A percentile compares a stretch with the other conserved stretches of the same genome.
Conservation (phyloP, 2,329 filamentous ascomycete species). For the Golovinomyces cichoracearum region DNA sequence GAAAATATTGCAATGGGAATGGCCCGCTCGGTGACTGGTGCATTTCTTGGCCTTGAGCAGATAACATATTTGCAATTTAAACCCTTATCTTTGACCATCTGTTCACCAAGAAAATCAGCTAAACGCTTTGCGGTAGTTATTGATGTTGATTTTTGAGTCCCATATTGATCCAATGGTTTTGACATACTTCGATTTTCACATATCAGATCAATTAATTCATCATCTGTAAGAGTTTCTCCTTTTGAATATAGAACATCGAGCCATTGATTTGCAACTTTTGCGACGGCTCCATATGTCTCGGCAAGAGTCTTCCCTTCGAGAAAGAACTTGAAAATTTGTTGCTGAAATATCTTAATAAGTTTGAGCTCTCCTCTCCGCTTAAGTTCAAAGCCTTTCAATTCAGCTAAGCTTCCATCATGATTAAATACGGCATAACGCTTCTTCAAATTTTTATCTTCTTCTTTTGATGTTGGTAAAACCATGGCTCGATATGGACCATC, state of each 20-base stretch:
- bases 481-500: slow-evolving; percentile 95
- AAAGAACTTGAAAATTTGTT: slow-evolving; percentile 99
- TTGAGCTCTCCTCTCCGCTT: slow-evolving; percentile 95
- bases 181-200: slow-evolving; percentile 97
- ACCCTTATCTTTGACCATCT: slow-evolving; percentile 98
- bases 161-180: slow-evolving; percentile 92
- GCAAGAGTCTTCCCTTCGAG: slow-evolving; percentile 65
- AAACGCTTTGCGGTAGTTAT: slow-evolving; percentile 91
- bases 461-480: slow-evolving; percentile 90
- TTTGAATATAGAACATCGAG: slow-evolving; percentile 79
- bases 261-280: slow-evolving; percentile 89
- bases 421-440: slow-evolving; percentile 99
- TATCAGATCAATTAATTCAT: slow-evolving; percentile 98
- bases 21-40: slow-evolving; percentile 81
- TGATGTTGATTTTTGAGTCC: slow-evolving; percentile 86
- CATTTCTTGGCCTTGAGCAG: slow-evolving; percentile 58
- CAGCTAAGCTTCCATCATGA: slow-evolving; percentile 79
- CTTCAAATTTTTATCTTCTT: slow-evolving; percentile 98
- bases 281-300: slow-evolving; percentile 76
- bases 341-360: slow-evolving; percentile 98
- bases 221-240: slow-evolving; percentile 71
- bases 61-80: slow-evolving; percentile 99
- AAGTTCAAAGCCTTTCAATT: slow-evolving; percentile 91
- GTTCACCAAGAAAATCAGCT: slow-evolving; percentile 85
- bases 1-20: slow-evolving; percentile 94